Evolutionary conservation across 2,329 filamentous ascomycete species (phyloP), one percentile per base, ranked within the genome.

Genomic region (Elsinoe fawcettii): DNA sequence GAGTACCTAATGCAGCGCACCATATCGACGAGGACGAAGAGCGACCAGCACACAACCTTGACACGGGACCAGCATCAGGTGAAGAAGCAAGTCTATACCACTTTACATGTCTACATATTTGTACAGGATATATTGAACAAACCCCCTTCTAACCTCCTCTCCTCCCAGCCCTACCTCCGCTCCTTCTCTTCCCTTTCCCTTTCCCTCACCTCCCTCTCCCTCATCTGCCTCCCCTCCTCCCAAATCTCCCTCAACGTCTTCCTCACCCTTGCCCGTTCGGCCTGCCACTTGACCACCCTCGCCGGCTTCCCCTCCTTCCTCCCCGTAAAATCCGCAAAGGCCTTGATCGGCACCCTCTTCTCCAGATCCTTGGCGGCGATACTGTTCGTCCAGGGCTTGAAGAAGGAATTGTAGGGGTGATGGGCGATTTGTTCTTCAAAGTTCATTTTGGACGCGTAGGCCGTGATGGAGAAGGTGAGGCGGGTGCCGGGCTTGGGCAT

Each of bases 381-480:
- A 37, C 60, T 63, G 51, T 66, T 66, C 18, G 43, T 60, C 51
- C 67, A 62, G 11, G 70, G 37, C 4, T 41, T 47, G 60, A 68
- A 72, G 14, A 47, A 37, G 14, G 69, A 69, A 47, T 69, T 64
- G 58, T 66, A 71, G 37, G 62, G 61, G 8, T 60, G 58, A 1
- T 66, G 62, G 59, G 74, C 68, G 58, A 77, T 66, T 30, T 68
- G 70, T 59, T 75, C 73, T 46, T 70, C 67, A 60, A 76, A 74
- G 16, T 73, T 64, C 32, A 64, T 66, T 36, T 66, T 69, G 5
- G 71, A 70, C 7, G 66, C 64, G 60, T 74, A 71, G 37, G 73
- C 62, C 14, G 67, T 68, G 36, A 77, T 63, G 56, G 74, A 71
- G 63, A 76, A 77, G 69, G 66, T 62, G 51, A 51, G 46, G 55